Base-by-base conservation (phyloP, 345 rosid species). In the Atalantia buxifolia region DNA sequence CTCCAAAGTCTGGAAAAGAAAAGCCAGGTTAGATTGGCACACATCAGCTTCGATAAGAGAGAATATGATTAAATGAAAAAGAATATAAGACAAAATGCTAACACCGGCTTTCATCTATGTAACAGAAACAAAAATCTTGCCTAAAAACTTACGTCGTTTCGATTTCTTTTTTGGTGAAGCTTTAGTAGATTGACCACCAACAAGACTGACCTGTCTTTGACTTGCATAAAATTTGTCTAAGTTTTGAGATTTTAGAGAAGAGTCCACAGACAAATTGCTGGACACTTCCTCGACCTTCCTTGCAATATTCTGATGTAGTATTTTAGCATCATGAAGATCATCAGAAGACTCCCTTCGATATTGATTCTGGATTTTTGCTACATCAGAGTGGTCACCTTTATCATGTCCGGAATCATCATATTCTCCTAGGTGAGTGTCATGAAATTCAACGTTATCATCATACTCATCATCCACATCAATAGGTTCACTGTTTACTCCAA, bases 121-220 rank as follows among this genome's bases (percentile, higher is more conserved):
- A 66, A 42, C 68, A 71, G 27, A 69, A 69, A 60, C 75, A 56
- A 10, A 60, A 53, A 81, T 62, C 24, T 77, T 75, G 87, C 88
- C 86, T 72, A 92, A 89, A 88, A 84, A 87, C 81, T 88, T 93
- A n/a, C 84, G 91, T 24, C 89, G 92, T 80, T 80, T 91, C 27
- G 89, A 59, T 84, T 83, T 96, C 81, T 84, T 89, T 84, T 89
- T 94, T 13, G 91, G 81, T 24, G 91, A 78, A 81, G 78, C 78
- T 86, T 82, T 87, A 76, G 83, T 80, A 24, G 89, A 81, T 79
- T 87, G 90, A 42, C 80, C 84, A 80, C 83, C 78, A 24, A 33
- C 53, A 22, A 55, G 71, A 65, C 55, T 64, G 31, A 22, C 79
- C 78, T 48, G 78, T 16, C 36, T 80, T 71, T 86, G 79, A 79